Evolutionary conservation across 495 filamentous ascomycete species (phyloP).

Genomic region (Pyrenula aspistea): DNA sequence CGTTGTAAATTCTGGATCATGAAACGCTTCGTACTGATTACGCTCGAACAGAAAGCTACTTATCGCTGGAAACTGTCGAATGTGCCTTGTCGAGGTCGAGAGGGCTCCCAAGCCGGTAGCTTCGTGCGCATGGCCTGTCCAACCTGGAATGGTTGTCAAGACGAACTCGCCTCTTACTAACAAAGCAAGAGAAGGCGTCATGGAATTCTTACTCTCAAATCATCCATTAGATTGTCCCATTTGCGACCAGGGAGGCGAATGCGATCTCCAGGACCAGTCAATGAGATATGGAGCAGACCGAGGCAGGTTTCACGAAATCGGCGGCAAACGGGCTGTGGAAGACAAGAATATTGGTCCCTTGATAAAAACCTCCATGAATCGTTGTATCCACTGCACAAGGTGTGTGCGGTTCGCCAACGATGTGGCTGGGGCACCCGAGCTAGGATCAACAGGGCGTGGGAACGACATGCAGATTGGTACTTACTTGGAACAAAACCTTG

Average conservation of each 20-base stretch:
- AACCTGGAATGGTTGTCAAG: conserved; percentile 97
- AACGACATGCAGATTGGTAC: conserved; percentile 98
- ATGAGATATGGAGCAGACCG: conserved; percentile 97
- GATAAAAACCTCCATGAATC: conserved; percentile 99
- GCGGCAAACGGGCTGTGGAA: conserved; percentile 92
- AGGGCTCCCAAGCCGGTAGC: conserved; percentile 90
- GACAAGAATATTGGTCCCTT: conserved; percentile 99
- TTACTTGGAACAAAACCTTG: conserved; percentile 82
- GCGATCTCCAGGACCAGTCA: conserved; percentile 96
- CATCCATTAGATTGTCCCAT: conserved; percentile 96
- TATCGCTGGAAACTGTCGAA: conserved; percentile 99
- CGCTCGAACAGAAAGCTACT: conserved; percentile 62
- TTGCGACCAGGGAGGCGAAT: conserved; percentile 97
- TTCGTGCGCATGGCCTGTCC: conserved; percentile 97
- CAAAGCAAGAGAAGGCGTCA: conserved; percentile 95
- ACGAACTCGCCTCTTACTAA: conserved; percentile 91
- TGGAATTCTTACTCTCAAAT: conserved; percentile 96
- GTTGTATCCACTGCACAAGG: conserved; percentile 97
- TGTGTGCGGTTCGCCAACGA: conserved; percentile 98
- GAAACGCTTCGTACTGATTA: conserved; percentile 17
- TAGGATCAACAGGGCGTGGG: conserved; percentile 87
- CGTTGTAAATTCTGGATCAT: conserved; percentile 12
- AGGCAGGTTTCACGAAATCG: conserved; percentile 89
- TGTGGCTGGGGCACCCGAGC: conserved; percentile 85
- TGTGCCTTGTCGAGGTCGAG: conserved; percentile 98